Evolutionary conservation across 1,284 basidiomycete species (phyloP), one percentile per base, ranked within the genome.

Genomic region (Malassezia cuniculi): DNA sequence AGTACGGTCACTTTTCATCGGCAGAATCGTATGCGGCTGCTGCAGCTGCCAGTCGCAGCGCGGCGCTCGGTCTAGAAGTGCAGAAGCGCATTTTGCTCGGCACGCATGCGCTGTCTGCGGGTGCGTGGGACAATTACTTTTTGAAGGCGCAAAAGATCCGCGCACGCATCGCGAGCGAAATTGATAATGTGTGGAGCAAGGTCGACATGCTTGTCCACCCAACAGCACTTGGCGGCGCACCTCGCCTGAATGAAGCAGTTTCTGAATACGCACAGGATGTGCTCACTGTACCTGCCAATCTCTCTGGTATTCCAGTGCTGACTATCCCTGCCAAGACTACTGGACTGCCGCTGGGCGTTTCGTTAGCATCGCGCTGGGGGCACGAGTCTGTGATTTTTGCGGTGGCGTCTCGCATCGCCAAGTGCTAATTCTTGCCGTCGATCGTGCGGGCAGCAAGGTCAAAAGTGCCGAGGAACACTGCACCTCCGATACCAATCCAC

Each of bases 61-160:
- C 66, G 36, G 79, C 57, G 7, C 90, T 95, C 51, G 90, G 90
- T 1, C 57, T 65, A 2, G 90, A 97, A 66, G 89, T 89, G 2
- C 76, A 79, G 67, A 81, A 81, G 57, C 78, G 90, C 1, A 79
- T 97, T 12, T 62, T 95, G n/a, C 72, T 95, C 1, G 90, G 90
- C 0, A 86, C 86, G 0, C 86, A 90, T 63, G 84, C 87, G 1
- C 71, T 97, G 14, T 82, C 82, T 0, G 85, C 87, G 12, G 85
- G 85, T 50, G 86, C 85, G 11, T 93, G 89, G 64, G 82, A 95
- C 69, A 94, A 93, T 63, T 94, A 90, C 67, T 95, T 87, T 65
- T 74, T 95, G 3, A 83, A 90, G 69, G 87, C 93, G 0, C 81
- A 87, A 47, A 74, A 78, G 14, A 75, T 94, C 15, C 77, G 90